phyloP scores from a whole-genome alignment of 169 alveolate genomes.

The Plasmodium blacklocki region DNA sequence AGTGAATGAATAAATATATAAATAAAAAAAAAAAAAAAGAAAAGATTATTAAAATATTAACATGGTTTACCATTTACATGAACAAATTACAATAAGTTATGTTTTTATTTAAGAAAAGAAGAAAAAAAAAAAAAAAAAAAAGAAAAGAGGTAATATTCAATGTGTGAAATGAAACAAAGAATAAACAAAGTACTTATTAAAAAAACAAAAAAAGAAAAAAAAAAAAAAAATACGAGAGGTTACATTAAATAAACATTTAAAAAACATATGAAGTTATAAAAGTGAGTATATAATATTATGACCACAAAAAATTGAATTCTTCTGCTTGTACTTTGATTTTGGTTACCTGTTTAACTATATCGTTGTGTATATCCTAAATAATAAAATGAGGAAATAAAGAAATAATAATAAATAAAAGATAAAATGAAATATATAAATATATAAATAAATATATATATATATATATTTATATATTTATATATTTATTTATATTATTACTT shows the following conservation, averaged over 20 bases:
- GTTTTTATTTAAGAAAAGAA: too few species aligned
- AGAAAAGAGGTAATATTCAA: not conserved
- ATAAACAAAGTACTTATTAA: not conserved
- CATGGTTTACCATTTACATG: too few species aligned
- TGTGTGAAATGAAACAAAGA: not conserved
- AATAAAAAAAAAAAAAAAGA: too few species aligned
- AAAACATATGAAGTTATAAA: too few species aligned
- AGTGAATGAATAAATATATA: too few species aligned
- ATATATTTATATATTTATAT: not conserved
- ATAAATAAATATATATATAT: not conserved
- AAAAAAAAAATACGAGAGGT: not conserved
- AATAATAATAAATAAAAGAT: not conserved
- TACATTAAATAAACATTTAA: not conserved
- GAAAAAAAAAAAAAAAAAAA: not conserved
- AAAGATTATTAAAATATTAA: too few species aligned
- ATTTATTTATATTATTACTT: conserved; percentile 23
- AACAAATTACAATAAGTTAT: too few species aligned
- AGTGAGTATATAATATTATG: conserved; percentile 1
- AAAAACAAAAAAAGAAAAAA: conserved; percentile 11
- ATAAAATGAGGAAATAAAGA: not conserved
- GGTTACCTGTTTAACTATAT: conserved; percentile 20
- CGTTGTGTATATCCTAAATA: conserved; percentile 63
- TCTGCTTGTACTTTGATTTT: conserved; percentile 12
- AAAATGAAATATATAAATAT: too few species aligned
- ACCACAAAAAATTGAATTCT: conserved; percentile 45